Conservation (phyloP, 208 protist genomes). For the Acanthamoeba healyi region DNA sequence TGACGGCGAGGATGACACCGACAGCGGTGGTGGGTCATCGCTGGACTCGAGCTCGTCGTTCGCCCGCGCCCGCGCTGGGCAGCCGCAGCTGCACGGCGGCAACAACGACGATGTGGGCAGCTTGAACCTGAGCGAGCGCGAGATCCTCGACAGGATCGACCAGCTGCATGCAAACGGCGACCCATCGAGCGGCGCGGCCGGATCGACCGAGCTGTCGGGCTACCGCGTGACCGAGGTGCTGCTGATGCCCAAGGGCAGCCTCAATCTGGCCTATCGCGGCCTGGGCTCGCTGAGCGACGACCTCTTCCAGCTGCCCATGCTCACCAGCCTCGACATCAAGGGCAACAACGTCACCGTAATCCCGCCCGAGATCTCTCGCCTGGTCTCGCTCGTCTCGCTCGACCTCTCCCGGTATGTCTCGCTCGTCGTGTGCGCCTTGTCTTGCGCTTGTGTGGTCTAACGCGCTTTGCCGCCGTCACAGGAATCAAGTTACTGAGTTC, state of each 20-base stretch:
- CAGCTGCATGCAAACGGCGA: not conserved
- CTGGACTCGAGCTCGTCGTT: not conserved
- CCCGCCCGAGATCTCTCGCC: not conserved
- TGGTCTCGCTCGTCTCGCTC: not conserved
- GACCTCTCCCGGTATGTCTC: conserved; percentile 4
- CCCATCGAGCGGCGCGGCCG: not conserved
- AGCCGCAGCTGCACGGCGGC: too few relatives aligned
- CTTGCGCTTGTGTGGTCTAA: too few relatives aligned
- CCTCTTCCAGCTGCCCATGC: conserved; percentile 60
- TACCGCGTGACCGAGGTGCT: conserved; percentile 54
- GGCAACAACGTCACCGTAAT: conserved; percentile 3
- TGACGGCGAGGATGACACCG: not conserved
- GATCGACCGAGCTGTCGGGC: conserved; percentile 23
- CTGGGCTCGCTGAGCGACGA: conserved; percentile 4
- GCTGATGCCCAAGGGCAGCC: conserved; percentile 53
- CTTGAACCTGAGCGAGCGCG: not conserved
- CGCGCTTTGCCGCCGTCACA: not conserved
- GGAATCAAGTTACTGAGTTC: not conserved
- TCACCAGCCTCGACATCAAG: conserved; percentile 30
- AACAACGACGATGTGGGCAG: not conserved
- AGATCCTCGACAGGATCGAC: conserved; percentile 25
- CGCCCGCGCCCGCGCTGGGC: too few relatives aligned
- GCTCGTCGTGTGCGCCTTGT: not conserved
- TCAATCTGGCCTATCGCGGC: conserved; percentile 20
- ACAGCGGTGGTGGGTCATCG: not conserved